Evolutionary conservation across 2,329 filamentous ascomycete species (phyloP).

Genomic region (Aureobasidium sp.): DNA sequence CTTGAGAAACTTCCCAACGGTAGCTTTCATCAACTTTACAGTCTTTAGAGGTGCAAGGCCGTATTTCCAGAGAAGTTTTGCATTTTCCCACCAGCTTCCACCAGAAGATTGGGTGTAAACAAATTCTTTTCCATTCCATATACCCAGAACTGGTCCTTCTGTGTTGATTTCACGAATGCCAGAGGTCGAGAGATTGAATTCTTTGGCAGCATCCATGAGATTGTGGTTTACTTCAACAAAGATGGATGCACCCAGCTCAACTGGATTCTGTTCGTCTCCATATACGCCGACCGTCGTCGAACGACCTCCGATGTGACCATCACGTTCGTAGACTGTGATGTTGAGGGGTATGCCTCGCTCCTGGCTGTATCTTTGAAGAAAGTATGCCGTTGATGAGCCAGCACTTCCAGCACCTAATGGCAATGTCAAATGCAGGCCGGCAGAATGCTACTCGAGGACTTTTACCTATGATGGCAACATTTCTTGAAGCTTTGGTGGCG

Average conservation of each 20-base stretch:
- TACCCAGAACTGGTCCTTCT: constrained; percentile 54
- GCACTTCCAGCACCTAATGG: constrained; percentile 71
- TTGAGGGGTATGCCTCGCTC: constrained; percentile 57
- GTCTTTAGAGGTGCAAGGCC: constrained; percentile 70
- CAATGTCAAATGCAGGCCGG: not conserved
- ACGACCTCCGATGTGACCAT: constrained; percentile 71
- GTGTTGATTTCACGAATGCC: constrained; percentile 34
- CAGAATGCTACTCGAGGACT: not conserved
- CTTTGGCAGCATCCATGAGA: constrained; percentile 62
- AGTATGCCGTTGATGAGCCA: constrained; percentile 80
- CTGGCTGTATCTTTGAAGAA: constrained; percentile 65
- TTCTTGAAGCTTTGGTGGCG: not conserved
- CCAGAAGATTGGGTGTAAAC: constrained; percentile 60
- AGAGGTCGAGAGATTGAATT: constrained; percentile 59
- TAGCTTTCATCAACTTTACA: constrained; percentile 62
- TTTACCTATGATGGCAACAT: constrained; percentile 14
- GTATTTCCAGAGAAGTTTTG: constrained; percentile 78
- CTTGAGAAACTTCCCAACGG: constrained; percentile 65
- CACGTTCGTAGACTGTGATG: constrained; percentile 83
- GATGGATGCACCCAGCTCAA: constrained; percentile 82
- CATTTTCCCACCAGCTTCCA: constrained; percentile 69
- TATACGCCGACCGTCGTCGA: constrained; percentile 78
- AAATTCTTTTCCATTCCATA: constrained; percentile 78
- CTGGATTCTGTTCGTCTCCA: constrained; percentile 54
- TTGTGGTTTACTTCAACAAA: constrained; percentile 83